Evolutionary conservation across 176 grass and related monocot genomes (phyloP), one percentile per base, ranked within the genome.

Genomic region (Bromus sterilis): DNA sequence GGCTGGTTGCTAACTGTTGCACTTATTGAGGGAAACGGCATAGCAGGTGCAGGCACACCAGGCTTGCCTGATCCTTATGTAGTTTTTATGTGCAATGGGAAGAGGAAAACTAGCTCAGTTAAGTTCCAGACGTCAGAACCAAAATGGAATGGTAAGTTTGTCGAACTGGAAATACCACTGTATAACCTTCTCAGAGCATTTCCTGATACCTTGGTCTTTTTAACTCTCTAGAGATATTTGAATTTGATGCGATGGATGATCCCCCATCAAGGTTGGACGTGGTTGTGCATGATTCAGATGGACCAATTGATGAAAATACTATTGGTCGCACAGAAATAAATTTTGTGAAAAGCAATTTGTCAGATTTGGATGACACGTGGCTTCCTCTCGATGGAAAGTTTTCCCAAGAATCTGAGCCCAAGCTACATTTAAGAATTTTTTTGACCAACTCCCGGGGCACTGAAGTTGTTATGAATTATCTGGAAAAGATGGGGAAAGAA

Each of bases 1-100:
- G 95, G 92, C 67, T 98, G 95, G 95, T 87, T 98, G 81, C 82
- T 98, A 82, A 98, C 92, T 78, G 79, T 94, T 89, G 95, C 92
- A 58, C 89, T 98, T 87, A 90, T 98, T 56, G 95, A 93, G 79
- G 95, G 92, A 70, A 93, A 80, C 9, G 37, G 78, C 34, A 43
- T 93, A 82, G 73, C 76, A 85, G 59, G 84, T 73, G 36, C 85
- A 26, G 91, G 60, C 46, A 69, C 73, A 64, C 82, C 87, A 82
- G 87, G 87, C 26, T 85, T 69, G 36, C 75, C 91, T 85, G 91
- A 93, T 89, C 81, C 84, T 61, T 93, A 89, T 56, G 91, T 93
- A 42, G 78, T 89, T 74, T 93, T 89, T 78, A 89, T 78, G 13
- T 89, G 87, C 73, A 89, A 93, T 65, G 84, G 87, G 35, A 89